Percentiles rank a stretch among this genome's conserved stretches.
phyloP scores from a whole-genome alignment of 2,329 filamentous ascomycete genomes.

The Pseudogymnoascus sp. region DNA sequence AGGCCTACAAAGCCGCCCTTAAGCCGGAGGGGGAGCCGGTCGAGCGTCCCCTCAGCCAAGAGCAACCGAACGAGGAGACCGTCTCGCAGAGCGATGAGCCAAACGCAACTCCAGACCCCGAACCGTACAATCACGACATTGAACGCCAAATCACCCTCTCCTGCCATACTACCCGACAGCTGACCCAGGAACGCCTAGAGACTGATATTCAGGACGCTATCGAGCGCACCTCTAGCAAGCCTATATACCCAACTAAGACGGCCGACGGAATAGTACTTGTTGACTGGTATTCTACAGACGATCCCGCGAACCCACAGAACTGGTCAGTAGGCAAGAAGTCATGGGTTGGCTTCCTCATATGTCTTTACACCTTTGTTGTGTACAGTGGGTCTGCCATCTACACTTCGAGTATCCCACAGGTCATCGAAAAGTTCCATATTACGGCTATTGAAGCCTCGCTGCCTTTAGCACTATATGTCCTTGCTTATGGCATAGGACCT shows the following conservation, averaged over 20 bases:
- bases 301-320: constrained; percentile 49
- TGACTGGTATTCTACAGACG: constrained; percentile 49
- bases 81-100: constrained; percentile 15
- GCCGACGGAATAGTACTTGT: constrained; percentile 46
- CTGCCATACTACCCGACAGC: constrained; percentile 24
- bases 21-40: constrained; percentile 16
- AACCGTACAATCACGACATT: constrained; percentile 15
- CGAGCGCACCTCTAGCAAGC: constrained; percentile 37
- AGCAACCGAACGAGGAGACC: neutral
- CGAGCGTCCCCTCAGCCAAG: neutral
- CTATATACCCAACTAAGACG: constrained; percentile 40
- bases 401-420: constrained; percentile 38
- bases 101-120: constrained; percentile 15
- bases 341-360: constrained; percentile 39
- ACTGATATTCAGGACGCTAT: constrained; percentile 32
- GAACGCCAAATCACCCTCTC: constrained; percentile 18
- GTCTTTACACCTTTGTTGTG: constrained; percentile 53
- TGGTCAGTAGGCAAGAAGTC: constrained; percentile 40
- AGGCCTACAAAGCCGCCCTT: constrained; percentile 30
- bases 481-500: constrained; percentile 58
- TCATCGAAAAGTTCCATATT: constrained; percentile 48
- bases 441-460: constrained; percentile 45
- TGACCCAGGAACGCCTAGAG: constrained; percentile 32
- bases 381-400: constrained; percentile 46
- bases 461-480: constrained; percentile 55